These are phyloP conservation scores for Neoboletus magnificus DNA, from an alignment of 768 basidiomycete species.

Conservation along the genomic window DNA sequence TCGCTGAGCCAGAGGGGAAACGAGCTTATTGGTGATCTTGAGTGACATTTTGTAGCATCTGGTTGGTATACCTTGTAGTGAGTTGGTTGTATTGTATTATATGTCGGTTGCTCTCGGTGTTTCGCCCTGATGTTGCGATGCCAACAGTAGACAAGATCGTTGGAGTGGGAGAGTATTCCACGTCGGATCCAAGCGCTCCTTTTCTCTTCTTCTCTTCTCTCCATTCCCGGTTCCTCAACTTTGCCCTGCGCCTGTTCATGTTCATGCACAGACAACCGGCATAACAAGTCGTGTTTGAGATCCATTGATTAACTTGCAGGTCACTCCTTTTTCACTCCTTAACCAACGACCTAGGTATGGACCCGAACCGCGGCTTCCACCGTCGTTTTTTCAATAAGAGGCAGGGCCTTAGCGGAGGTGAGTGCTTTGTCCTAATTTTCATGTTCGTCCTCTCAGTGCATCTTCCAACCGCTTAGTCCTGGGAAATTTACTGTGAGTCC, in stretches of 20 bases:
- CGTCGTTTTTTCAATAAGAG: slow-evolving; percentile 20
- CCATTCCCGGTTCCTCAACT: not conserved
- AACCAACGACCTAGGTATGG: slow-evolving; percentile 19
- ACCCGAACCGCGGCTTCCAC: slow-evolving; percentile 12
- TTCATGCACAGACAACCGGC: slow-evolving; percentile 8
- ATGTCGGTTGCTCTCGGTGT: not conserved
- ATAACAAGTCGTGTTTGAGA: not conserved
- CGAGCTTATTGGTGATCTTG: not conserved
- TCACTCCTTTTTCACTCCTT: slow-evolving; percentile 21
- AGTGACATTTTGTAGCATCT: slow-evolving; percentile 10
- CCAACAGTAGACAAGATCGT: slow-evolving; percentile 19
- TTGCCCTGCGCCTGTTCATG: not conserved
- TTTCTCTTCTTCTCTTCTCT: not conserved
- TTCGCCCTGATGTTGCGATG: slow-evolving; percentile 24
- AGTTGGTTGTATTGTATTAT: slow-evolving; percentile 2
- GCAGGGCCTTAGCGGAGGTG: slow-evolving; percentile 30
- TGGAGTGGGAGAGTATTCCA: slow-evolving; percentile 16
- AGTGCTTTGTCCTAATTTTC: slow-evolving; percentile 5
- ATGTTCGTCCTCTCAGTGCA: not conserved
- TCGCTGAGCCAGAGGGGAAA: slow-evolving; percentile 23
- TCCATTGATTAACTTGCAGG: slow-evolving; percentile 4
- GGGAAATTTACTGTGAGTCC: slow-evolving; percentile 24
- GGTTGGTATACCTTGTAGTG: slow-evolving; percentile 5
- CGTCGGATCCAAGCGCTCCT: not conserved
- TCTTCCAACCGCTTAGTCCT: slow-evolving; percentile 8